Percentiles rank a stretch among this genome's conserved stretches.
These are phyloP conservation scores for Elsinoe batatas DNA, from an alignment of 2,329 filamentous ascomycete species.

Conservation along the genomic window DNA sequence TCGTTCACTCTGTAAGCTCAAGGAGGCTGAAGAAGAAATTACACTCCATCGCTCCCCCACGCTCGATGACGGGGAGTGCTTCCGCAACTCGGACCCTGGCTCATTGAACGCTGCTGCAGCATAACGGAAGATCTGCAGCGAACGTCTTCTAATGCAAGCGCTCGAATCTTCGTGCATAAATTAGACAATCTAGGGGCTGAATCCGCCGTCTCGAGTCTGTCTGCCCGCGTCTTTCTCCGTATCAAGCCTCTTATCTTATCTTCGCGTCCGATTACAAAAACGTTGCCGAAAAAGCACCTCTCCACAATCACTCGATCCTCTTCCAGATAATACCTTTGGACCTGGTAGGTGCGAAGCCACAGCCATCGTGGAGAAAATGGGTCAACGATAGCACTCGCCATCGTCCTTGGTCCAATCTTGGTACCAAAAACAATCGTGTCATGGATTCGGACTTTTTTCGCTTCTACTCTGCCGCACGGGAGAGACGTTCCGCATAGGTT, in stretches of 20 bases:
- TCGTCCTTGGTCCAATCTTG: not conserved
- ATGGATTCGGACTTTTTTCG: not conserved
- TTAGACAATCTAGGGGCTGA: not conserved
- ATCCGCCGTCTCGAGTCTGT: not conserved
- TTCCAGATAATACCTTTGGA: conserved; percentile 3
- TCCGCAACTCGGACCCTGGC: not conserved
- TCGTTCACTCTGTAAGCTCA: not conserved
- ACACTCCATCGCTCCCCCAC: conserved; percentile 1
- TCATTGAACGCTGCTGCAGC: not conserved
- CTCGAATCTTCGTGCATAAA: conserved; percentile 7
- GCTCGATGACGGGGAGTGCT: not conserved
- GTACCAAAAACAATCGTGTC: conserved; percentile 1
- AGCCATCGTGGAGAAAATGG: not conserved
- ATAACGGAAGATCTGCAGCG: conserved; percentile 7
- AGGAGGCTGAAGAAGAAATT: conserved; percentile 8
- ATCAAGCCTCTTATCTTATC: not conserved
- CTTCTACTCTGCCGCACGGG: not conserved
- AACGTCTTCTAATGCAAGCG: conserved; percentile 9
- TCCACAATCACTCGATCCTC: not conserved
- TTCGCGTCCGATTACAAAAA: not conserved
- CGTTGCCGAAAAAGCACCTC: not conserved
- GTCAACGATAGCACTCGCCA: not conserved
- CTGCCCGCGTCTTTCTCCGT: not conserved
- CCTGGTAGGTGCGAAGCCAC: not conserved
- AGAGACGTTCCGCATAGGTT: not conserved